Evolutionary conservation across 208 protist genomes (phyloP), one percentile per base, ranked within the genome.

Genomic region (Angomonas deanei): DNA sequence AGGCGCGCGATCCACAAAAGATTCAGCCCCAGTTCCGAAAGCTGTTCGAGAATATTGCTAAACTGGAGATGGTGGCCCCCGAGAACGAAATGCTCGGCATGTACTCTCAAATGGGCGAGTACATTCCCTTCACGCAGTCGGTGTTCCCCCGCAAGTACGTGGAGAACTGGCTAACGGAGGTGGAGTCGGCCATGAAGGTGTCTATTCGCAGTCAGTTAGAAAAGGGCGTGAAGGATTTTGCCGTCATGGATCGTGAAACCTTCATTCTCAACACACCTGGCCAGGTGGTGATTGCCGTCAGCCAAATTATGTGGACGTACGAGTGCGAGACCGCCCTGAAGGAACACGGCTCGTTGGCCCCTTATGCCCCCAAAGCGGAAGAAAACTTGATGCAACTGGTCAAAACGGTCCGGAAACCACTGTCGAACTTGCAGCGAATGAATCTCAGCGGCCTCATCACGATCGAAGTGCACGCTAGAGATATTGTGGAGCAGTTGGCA

Each of bases 21-120:
- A 96, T 99, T 27, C 94, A 98, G 75, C 95, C 94, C 23, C 96
- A 98, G 70, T 95, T 99, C 42, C 86, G 93, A 57, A 98, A 98
- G 66, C 83, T 97, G 46, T 98, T 98, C 69, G 97, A 98, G 70
- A 97, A 96, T 66, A 97, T 99, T 48, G 80, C 88, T 46, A 83
- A 71, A 17, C 94, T 98, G 59, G 84, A 96, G 55, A 96, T 94
- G 83, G 88, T 84, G 21, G 77, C 67, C 26, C 80, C 84, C 19
- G 89, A 91, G 47, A 91, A 97, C 63, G 80, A 94, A 66, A 98
- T 99, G 86, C 88, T 90, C 30, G 90, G 83, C 47, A 98, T 99
- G 94, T 92, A 95, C 61, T 97, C 91, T 0, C 90, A 89, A 24
- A 97, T 98, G 80, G 88, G 90, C 47, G 98, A 99, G 73, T 90